Base-by-base conservation (phyloP, 2,329 filamentous ascomycete genomes). In the Botrytis aclada region DNA sequence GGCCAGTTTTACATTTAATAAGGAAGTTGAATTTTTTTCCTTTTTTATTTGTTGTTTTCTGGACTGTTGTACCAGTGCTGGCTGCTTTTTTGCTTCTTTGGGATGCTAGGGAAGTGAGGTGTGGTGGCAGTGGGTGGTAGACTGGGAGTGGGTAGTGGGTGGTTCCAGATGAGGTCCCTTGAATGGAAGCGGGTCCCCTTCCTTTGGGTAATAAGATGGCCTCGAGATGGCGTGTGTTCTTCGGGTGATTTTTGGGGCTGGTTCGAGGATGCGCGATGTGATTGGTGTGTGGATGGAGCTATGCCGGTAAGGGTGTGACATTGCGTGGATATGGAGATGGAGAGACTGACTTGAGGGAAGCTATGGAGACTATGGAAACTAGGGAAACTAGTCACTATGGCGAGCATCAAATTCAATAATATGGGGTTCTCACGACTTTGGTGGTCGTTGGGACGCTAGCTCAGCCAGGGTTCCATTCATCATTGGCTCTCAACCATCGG, bases 401-500 rank as follows among this genome's bases (percentile, higher is more conserved):
- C 20, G 29, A 37, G 16, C 29, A 25, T 41, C 25, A 18, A 62
- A 20, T 41, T 41, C 60, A n/a, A 47, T 41, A 39, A 37, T 54
- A 22, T 54, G 45, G 45, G 20, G 10, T 14, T 22, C 7, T 10
- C 18, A 39, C n/a, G 9, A 12, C 20, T 39, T 51, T 37, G 62
- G 29, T 51, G 32, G 32, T 66, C 63, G 63, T 67, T 67, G 47
- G 64, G 47, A 67, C 64, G 45, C 64, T 67, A 65, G 8, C 64
- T 29, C 0, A 3, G 4, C 34, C 51, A 39, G 64, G 45, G 54
- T 67, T 16, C 3, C 22, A 6, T 9, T n/a, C 18, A 22, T 58
- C 12, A 60, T 72, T 60, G 62, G 51, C 43, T 47, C 70, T 72
- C 70, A 72, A 72, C 70, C 70, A 67, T 67, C 61, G 51, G 62